Base-by-base conservation (phyloP, 2,329 filamentous ascomycete species). In the Ophiostoma sp. region DNA sequence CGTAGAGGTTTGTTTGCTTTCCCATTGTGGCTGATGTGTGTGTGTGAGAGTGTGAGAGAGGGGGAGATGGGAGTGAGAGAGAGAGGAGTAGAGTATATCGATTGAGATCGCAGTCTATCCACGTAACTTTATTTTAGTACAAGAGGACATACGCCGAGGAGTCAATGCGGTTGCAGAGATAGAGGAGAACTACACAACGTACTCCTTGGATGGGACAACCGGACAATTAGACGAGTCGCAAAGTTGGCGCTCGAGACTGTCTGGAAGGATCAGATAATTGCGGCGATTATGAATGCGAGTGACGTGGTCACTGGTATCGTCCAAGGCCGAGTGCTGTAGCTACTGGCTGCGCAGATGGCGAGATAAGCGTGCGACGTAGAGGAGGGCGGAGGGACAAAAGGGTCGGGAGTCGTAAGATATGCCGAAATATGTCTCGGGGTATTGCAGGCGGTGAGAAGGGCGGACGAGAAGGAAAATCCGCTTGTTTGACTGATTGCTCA, bases 1-100 rank as follows among this genome's bases (percentile, higher is more conserved):
- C 87, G 84, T 91, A 96, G 75, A 99, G 89, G 76, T 87, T 89
- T 70, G 85, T 83, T 75, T 86, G 84, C 72, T 84, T 85, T 74
- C 81, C 81, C 81, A 87, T 86, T 70, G 74, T 80, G 74, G 9
- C 40, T 27, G n/a, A 18, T 52, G 16, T 36, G 49, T 60, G 27
- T 60, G 55, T 40, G 55, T 38, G 55, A 18, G 5, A 18, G 1
- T 52, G 16, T 52, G 49, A 9, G n/a, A 18, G 16, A 18, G n/a
- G 49, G 49, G 12, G 40, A 49, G 36, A 60, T 49, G 3, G 12
- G 64, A 5, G 18, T 63, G 49, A 12, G 12, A 47, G 18, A 62
- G 27, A 6, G n/a, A 36, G n/a, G n/a, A 27, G 49, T 12, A 9
- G 49, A 11, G 12, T 7, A 27, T 55, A 27, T 55, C 18, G 27